Base-by-base conservation (phyloP, 73 alveolate species). In the Durusdinium trenchii region DNA sequence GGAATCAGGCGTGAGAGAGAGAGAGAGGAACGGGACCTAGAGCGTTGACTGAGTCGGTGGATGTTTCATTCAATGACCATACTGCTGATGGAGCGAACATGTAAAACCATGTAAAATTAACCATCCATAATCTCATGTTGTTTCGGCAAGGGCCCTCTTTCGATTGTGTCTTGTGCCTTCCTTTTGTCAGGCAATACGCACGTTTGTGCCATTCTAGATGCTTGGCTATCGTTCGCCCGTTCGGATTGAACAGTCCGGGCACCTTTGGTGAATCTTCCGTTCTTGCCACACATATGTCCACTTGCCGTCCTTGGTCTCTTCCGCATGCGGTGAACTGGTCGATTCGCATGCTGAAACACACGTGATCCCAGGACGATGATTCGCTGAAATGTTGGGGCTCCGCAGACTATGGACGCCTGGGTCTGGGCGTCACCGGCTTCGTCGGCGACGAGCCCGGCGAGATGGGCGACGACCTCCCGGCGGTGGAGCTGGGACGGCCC, bases 131-230 rank as follows among this genome's bases (percentile, higher is more conserved):
- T 23, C 73, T 32, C 73, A 23, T 23, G 73, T 60, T 60, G 73
- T 1, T 60, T 60, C 1, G 73, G 73, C 0, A 60, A 60, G 18
- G 3, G 18, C 73, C 30, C 4, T 60, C 0, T 60, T 60, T 60
- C 30, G 18, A 23, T 60, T 0, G 73, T 60, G 73, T 23, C 73
- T 60, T n/a, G n/a, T 16, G 5, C 85, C 0, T 75, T 50, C 54
- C 73, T 32, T 23, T 60, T 23, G 51, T 35, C 85, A 75, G 85
- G 85, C 85, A 75, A 75, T 75, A 75, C 85, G 54, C 85, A 75
- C 57, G 85, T 75, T n/a, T 75, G 85, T 38, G 85, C 85, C 85
- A n/a, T 75, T 75, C 32, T 75, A n/a, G 85, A 75, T 38, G 85
- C 85, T 75, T 16, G 50, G 46, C 85, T n/a, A 16, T 7, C 16